Conservation (phyloP, 2,329 filamentous ascomycete species). For the Knufia fluminis region DNA sequence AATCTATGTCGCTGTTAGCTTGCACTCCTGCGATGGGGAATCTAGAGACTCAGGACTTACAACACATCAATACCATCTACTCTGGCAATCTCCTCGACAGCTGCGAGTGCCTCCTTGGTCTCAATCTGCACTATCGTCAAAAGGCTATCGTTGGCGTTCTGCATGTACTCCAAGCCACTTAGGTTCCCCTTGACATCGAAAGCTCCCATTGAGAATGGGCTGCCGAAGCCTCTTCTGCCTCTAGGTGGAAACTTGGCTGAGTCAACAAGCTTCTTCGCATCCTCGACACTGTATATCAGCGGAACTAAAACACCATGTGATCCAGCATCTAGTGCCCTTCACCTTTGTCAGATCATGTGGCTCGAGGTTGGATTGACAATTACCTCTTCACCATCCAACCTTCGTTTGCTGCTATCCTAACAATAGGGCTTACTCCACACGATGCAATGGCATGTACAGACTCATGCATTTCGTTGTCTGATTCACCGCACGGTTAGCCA, state of each 20-base stretch:
- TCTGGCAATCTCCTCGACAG: conserved; percentile 22
- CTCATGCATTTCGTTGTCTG: conserved; percentile 43
- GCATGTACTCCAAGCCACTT: conserved; percentile 39
- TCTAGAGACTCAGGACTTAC: neutral
- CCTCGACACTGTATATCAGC: conserved; percentile 43
- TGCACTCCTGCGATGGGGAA: conserved; percentile 25
- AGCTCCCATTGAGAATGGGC: conserved; percentile 43
- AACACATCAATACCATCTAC: conserved; percentile 7
- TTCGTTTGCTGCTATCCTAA: conserved; percentile 47
- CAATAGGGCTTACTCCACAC: conserved; percentile 35
- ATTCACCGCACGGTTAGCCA: neutral
- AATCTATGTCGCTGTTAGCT: conserved; percentile 33
- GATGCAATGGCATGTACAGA: conserved; percentile 40
- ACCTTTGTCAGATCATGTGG: neutral
- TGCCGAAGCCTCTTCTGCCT: conserved; percentile 48
- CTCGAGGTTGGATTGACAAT: neutral
- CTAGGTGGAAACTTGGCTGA: conserved; percentile 48
- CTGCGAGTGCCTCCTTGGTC: conserved; percentile 33
- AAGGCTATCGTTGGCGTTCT: conserved; percentile 46
- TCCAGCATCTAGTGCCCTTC: conserved; percentile 48
- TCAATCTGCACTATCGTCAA: conserved; percentile 41
- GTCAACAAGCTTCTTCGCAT: conserved; percentile 43
- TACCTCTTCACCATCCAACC: conserved; percentile 50
- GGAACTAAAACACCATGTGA: conserved; percentile 52
- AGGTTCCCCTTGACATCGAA: conserved; percentile 32